Conservation (phyloP, 2,329 filamentous ascomycete species). For the Ophiocordyceps sinensis region DNA sequence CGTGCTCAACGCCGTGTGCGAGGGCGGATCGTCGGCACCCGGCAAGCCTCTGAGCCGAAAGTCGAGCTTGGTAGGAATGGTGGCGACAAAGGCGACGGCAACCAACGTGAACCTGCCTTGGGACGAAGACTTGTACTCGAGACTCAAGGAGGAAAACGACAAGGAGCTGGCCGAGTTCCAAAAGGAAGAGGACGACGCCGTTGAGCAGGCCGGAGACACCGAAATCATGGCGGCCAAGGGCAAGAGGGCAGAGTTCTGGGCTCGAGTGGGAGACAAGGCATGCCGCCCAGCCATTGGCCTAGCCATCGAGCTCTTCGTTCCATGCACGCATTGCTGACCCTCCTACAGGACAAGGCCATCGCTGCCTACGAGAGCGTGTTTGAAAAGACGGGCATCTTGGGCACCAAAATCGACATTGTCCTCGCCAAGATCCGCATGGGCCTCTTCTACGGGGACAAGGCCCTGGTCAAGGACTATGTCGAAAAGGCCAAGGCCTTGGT, state of each 20-base stretch:
- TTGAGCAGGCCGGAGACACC: conserved; percentile 90
- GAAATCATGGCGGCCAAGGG: conserved; percentile 86
- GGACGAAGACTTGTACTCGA: conserved; percentile 79
- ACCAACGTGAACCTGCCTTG: conserved; percentile 61
- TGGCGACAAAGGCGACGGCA: conserved; percentile 54
- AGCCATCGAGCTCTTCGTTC: neutral
- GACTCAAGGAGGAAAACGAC: conserved; percentile 63
- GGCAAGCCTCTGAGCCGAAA: conserved; percentile 51
- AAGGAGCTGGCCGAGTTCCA: conserved; percentile 61
- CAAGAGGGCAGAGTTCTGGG: conserved; percentile 93
- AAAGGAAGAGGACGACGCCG: conserved; percentile 85
- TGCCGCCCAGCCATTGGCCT: neutral
- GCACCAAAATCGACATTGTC: conserved; percentile 93
- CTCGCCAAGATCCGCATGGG: conserved; percentile 92
- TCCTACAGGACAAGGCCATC: conserved; percentile 73
- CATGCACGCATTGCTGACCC: conserved; percentile 6
- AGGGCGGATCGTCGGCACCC: conserved; percentile 35
- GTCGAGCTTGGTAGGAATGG: conserved; percentile 57
- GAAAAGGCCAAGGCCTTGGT: conserved; percentile 82
- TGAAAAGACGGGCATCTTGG: conserved; percentile 93
- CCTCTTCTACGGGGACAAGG: conserved; percentile 89
- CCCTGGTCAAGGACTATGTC: conserved; percentile 84
- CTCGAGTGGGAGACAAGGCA: conserved; percentile 91
- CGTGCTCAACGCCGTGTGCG: conserved; percentile 63
- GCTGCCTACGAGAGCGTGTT: conserved; percentile 84